Conservation (phyloP, 2,329 filamentous ascomycete species). For the Arthrobotrys sphaeroides region DNA sequence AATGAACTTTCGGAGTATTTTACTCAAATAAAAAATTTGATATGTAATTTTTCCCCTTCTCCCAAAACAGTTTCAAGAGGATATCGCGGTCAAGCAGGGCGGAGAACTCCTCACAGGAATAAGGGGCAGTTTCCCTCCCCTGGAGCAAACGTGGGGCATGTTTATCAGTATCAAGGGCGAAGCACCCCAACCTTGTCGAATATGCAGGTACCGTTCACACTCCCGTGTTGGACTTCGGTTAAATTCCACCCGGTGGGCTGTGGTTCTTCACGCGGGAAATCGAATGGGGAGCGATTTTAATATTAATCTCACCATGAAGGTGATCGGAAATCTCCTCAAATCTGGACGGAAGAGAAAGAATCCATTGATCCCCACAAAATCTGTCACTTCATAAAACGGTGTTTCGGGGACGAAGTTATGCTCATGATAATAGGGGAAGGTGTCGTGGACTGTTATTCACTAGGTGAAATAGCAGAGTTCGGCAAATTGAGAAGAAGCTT, state of each 20-base stretch:
- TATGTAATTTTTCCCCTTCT: too few species aligned
- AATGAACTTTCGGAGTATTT: too few species aligned
- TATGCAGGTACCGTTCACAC: slow-evolving; percentile 52
- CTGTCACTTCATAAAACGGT: background rate
- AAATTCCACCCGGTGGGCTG: slow-evolving; percentile 36
- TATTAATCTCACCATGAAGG: slow-evolving; percentile 9
- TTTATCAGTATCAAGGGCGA: slow-evolving; percentile 42
- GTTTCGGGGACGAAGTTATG: background rate
- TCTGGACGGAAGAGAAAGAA: background rate
- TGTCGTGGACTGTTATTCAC: background rate
- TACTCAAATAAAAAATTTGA: too few species aligned
- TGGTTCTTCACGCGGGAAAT: slow-evolving; percentile 4
- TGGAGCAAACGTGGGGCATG: slow-evolving; percentile 39
- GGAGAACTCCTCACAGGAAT: slow-evolving; percentile 5
- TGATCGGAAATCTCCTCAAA: slow-evolving; percentile 5
- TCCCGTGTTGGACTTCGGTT: slow-evolving; percentile 51
- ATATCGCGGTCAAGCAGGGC: background rate
- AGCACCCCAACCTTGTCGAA: slow-evolving; percentile 48
- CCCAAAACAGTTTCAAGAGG: background rate
- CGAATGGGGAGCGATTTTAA: background rate
- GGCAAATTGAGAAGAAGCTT: slow-evolving; percentile 39
- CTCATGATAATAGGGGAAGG: background rate
- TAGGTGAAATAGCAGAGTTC: background rate
- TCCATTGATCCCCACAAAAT: slow-evolving; percentile 8
- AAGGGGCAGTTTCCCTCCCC: slow-evolving; percentile 16